phyloP scores from a whole-genome alignment of 106 monocot species.

The Iris macrosiphon region DNA sequence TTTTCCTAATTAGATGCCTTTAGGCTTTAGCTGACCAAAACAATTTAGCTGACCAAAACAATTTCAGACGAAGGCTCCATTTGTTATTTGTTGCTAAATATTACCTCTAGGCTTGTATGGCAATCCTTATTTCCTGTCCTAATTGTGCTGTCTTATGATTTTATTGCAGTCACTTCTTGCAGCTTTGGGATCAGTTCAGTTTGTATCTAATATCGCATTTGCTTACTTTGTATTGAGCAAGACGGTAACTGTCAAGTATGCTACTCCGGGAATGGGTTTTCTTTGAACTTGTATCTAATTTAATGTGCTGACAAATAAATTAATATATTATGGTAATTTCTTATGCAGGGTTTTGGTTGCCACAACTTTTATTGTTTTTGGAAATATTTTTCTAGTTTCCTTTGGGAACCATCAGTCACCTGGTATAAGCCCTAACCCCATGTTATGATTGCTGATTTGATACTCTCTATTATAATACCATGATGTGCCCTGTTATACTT shows the following conservation, averaged over 20 bases:
- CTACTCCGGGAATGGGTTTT: slow-evolving; percentile 1
- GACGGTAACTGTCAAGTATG: slow-evolving; percentile 79
- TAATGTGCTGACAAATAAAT: neutral
- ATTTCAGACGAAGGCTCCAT: too few species aligned
- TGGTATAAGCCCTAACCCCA: slow-evolving; percentile 35
- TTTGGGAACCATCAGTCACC: slow-evolving; percentile 99
- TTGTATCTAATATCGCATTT: slow-evolving; percentile 96
- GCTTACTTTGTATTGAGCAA: slow-evolving; percentile 90
- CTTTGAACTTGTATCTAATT: neutral
- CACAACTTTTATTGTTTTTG: slow-evolving; percentile 86
- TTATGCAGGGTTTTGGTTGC: slow-evolving; percentile 80
- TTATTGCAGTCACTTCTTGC: slow-evolving; percentile 94
- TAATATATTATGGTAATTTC: neutral
- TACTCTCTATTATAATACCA: too few species aligned
- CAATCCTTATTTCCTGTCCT: too few species aligned
- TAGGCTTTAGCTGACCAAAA: too few species aligned
- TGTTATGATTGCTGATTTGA: neutral
- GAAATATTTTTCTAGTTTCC: slow-evolving; percentile 89
- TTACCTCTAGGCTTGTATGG: too few species aligned
- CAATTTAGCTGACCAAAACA: too few species aligned
- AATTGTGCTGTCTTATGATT: slow-evolving; percentile 4
- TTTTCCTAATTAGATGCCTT: too few species aligned
- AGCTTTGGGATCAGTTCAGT: slow-evolving; percentile 93
- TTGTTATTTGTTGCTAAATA: too few species aligned
- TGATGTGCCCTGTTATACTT: too few species aligned